phyloP scores from a whole-genome alignment of 2,329 filamentous ascomycete species.

The Fusarium fujikuroi region DNA sequence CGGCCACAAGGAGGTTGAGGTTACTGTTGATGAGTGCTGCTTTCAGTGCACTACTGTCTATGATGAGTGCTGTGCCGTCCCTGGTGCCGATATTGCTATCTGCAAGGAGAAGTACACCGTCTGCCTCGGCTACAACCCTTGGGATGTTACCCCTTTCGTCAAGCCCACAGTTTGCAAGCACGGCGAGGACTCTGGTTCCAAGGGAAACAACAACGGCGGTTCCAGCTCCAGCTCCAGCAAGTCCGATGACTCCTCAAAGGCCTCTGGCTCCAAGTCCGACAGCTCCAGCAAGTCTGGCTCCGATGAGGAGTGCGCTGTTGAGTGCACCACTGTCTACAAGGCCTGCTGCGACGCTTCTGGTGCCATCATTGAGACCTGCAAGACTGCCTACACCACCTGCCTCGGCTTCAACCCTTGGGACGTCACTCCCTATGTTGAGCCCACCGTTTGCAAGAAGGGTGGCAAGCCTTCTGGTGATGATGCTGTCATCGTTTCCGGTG shows the following conservation, averaged over 20 bases:
- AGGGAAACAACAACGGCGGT: not conserved
- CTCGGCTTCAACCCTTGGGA: conserved; percentile 32
- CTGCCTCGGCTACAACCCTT: conserved; percentile 31
- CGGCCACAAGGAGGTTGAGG: not conserved
- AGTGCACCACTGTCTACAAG: conserved; percentile 29
- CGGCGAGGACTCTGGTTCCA: not conserved
- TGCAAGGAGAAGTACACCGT: conserved; percentile 22
- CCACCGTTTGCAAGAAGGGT: conserved; percentile 30
- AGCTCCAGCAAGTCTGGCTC: not conserved
- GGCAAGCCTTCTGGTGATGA: conserved; percentile 16
- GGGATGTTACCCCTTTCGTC: not conserved
- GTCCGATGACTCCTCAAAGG: not conserved
- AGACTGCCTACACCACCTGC: conserved; percentile 25
- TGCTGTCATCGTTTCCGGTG: conserved; percentile 28
- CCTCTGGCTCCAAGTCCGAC: not conserved
- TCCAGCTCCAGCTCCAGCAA: not conserved
- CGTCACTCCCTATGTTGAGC: conserved; percentile 20
- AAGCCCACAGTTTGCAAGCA: conserved; percentile 29
- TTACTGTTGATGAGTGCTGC: conserved; percentile 25
- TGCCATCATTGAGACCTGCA: conserved; percentile 25
- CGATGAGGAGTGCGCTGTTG: conserved; percentile 18
- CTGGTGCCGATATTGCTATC: not conserved
- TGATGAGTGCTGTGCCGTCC: conserved; percentile 12
- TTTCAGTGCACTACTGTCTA: conserved; percentile 25
- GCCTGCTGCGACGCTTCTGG: conserved; percentile 25